phyloP scores from a whole-genome alignment of 2,329 filamentous ascomycete genomes.

The Trichoderma semiorbis region DNA sequence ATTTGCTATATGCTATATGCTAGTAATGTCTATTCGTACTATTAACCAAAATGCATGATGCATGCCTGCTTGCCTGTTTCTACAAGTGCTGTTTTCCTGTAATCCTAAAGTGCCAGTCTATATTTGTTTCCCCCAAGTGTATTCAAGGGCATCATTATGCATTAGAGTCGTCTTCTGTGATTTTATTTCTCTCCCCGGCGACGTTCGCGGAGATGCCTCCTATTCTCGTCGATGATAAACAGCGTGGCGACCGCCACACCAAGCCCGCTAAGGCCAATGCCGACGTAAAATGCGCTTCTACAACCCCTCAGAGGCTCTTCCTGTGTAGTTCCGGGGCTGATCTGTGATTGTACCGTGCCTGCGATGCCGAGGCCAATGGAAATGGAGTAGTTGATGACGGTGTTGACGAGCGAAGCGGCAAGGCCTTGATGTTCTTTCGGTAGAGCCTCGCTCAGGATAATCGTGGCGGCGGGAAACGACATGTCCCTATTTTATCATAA shows the following conservation, averaged over 20 bases:
- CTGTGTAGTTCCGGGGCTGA: conserved; percentile 29
- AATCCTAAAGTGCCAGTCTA: neutral
- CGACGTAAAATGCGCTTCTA: conserved; percentile 33
- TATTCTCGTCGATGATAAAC: neutral
- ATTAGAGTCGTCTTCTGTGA: neutral
- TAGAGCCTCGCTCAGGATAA: conserved; percentile 51
- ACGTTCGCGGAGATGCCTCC: neutral
- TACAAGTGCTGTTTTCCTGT: neutral
- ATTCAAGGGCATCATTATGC: neutral
- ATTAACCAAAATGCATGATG: neutral
- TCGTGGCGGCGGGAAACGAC: conserved; percentile 56
- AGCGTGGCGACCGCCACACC: neutral
- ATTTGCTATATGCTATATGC: neutral
- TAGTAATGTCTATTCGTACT: neutral
- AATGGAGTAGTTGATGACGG: conserved; percentile 62
- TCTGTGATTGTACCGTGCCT: conserved; percentile 45
- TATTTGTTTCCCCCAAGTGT: neutral
- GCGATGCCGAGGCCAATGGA: conserved; percentile 60
- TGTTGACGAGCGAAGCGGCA: conserved; percentile 51
- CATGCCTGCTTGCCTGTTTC: neutral
- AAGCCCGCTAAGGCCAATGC: conserved; percentile 8
- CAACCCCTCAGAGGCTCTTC: conserved; percentile 20
- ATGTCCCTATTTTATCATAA: conserved; percentile 51
- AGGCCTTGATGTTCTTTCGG: conserved; percentile 40
- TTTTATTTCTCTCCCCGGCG: neutral